phyloP scores from a whole-genome alignment of 495 filamentous ascomycete species.

The Neurospora sp. region DNA sequence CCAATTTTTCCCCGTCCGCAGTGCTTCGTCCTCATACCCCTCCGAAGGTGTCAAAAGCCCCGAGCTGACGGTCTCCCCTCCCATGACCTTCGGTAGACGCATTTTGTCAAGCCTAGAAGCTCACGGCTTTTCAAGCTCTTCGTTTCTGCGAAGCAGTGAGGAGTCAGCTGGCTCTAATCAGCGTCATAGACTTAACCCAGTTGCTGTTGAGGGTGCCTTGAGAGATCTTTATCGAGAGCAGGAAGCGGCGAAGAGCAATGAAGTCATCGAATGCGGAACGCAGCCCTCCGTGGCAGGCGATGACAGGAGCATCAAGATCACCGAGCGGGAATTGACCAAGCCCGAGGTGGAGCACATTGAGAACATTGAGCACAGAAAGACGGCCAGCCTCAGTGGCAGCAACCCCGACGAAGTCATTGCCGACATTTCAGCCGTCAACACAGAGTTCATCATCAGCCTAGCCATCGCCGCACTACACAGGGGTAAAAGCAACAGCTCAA shows the following conservation, averaged over 20 bases:
- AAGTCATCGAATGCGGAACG: background rate
- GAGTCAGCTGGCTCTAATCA: background rate
- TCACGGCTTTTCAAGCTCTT: background rate
- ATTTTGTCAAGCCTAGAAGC: constrained; percentile 6
- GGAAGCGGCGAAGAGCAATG: background rate
- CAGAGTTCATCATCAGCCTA: background rate
- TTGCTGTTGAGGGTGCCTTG: background rate
- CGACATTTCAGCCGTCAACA: background rate
- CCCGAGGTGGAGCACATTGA: background rate
- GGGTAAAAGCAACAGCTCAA: background rate
- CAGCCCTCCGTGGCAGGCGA: background rate
- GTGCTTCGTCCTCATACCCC: constrained; percentile 18
- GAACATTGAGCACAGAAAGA: background rate
- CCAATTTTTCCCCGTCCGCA: constrained; percentile 2
- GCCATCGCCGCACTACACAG: background rate
- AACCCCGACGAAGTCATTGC: background rate
- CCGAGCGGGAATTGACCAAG: background rate
- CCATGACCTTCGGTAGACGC: constrained; percentile 13
- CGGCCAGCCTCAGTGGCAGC: background rate
- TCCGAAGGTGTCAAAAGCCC: constrained; percentile 15
- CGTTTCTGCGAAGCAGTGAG: background rate
- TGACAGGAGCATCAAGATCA: background rate
- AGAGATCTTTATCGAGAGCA: background rate
- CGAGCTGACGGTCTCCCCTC: constrained; percentile 12
- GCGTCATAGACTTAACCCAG: background rate